These are phyloP conservation scores for Colletotrichum simmondsii DNA, from an alignment of 2,329 filamentous ascomycete species.

Conservation along the genomic window DNA sequence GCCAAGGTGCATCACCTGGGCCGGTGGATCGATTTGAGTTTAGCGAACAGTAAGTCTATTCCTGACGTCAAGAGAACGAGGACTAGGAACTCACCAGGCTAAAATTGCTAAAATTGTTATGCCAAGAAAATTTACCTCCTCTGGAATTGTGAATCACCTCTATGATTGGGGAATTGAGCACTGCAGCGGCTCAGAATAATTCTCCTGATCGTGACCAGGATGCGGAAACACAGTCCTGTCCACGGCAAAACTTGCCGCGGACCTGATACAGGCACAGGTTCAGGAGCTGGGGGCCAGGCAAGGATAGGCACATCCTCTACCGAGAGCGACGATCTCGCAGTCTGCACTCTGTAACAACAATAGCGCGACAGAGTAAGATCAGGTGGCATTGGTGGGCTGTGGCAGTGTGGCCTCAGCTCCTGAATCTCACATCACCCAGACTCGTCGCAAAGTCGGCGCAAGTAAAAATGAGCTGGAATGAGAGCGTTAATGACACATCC, in stretches of 20 bases:
- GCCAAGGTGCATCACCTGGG: background rate
- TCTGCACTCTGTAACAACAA: background rate
- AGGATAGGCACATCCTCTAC: background rate
- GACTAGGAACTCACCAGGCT: background rate
- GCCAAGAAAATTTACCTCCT: background rate
- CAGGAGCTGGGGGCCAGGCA: background rate
- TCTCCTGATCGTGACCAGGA: background rate
- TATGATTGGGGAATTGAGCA: background rate
- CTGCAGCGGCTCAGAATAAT: no score
- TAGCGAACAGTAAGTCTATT: background rate
- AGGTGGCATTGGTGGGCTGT: background rate
- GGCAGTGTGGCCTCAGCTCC: background rate
- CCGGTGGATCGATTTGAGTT: background rate
- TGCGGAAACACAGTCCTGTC: background rate
- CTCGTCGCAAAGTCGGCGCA: background rate
- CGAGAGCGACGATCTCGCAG: background rate
- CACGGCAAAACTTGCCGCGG: constrained; percentile 25
- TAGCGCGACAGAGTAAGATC: background rate
- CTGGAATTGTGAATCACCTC: background rate
- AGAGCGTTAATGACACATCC: constrained; percentile 2
- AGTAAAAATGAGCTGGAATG: background rate
- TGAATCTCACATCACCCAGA: no score
- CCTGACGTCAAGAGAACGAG: background rate
- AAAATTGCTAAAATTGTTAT: background rate
- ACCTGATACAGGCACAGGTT: constrained; percentile 13